Conservation (phyloP, 192 early-diverging fungal species). For the Coemansia sp. region DNA sequence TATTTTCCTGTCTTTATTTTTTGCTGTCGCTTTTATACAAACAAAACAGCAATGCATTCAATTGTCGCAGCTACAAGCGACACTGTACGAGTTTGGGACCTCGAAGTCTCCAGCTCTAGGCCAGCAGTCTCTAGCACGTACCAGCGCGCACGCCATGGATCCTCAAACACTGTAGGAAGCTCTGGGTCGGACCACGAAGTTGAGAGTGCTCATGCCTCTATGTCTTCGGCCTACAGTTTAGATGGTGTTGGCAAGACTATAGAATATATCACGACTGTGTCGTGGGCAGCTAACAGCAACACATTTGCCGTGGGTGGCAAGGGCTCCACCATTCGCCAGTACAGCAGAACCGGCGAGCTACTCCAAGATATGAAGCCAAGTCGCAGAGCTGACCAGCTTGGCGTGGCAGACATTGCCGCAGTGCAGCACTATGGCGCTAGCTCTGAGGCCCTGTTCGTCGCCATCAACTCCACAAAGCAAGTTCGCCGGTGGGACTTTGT, state of each 20-base stretch:
- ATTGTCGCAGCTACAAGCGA: constrained; percentile 46
- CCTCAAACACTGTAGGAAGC: not conserved
- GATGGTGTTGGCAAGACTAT: constrained; percentile 9
- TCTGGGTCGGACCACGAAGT: not conserved
- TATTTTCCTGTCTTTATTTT: not conserved
- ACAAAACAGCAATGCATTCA: constrained; percentile 6
- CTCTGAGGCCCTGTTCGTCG: constrained; percentile 40
- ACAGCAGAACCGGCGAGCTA: constrained; percentile 23
- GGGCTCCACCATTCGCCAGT: constrained; percentile 34
- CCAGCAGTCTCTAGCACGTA: not conserved
- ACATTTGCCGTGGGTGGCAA: constrained; percentile 39
- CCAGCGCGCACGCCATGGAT: constrained; percentile 11
- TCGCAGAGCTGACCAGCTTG: constrained; percentile 5
- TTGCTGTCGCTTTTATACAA: not conserved
- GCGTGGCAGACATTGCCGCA: constrained; percentile 20
- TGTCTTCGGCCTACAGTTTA: not conserved
- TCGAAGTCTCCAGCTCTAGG: constrained; percentile 9
- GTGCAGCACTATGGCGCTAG: constrained; percentile 35
- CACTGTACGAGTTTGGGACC: constrained; percentile 44
- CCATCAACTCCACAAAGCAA: constrained; percentile 36
- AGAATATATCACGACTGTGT: constrained; percentile 20
- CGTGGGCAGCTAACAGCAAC: constrained; percentile 38
- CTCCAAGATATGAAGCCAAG: constrained; percentile 32
- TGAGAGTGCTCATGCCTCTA: constrained; percentile 2
- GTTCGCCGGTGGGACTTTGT: constrained; percentile 52